A percentile compares a stretch with the other conserved stretches of the same genome.
These are phyloP conservation scores for Stemphylium lycopersici DNA, from an alignment of 2,329 filamentous ascomycete genomes.

Conservation along the genomic window DNA sequence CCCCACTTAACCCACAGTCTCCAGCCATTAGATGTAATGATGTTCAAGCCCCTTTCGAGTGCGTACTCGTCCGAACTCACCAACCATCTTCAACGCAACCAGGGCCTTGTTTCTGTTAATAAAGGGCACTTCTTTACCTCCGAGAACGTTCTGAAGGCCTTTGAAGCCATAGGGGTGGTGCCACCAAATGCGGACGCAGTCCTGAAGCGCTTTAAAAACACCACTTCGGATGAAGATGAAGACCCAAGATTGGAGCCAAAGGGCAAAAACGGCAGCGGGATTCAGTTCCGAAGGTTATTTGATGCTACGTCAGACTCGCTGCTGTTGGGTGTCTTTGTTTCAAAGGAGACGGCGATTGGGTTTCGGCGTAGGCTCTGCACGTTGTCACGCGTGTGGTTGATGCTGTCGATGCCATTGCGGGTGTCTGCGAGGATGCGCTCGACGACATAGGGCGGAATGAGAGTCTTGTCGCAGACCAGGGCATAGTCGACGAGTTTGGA, in stretches of 20 bases:
- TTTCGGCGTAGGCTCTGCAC: too few relatives aligned
- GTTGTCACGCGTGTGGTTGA: too few relatives aligned
- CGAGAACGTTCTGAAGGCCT: not conserved
- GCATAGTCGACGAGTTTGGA: constrained; percentile 13
- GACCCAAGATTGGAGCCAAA: not conserved
- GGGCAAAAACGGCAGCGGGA: too few relatives aligned
- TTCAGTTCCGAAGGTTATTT: too few relatives aligned
- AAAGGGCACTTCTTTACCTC: not conserved
- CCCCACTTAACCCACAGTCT: not conserved
- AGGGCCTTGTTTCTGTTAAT: not conserved
- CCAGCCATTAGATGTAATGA: not conserved
- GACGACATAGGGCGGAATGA: constrained; percentile 1
- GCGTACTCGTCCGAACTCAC: not conserved
- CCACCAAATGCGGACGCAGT: not conserved
- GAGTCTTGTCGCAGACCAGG: constrained; percentile 1
- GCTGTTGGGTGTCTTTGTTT: too few relatives aligned
- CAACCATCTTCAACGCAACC: not conserved
- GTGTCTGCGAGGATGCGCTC: constrained; percentile 10
- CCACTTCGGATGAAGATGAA: not conserved
- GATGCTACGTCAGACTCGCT: too few relatives aligned
- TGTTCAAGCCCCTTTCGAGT: not conserved
- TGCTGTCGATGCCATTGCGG: constrained; percentile 8
- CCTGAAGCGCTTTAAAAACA: not conserved
- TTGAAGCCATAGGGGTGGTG: not conserved
- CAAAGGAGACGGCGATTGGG: too few relatives aligned